These are phyloP conservation scores for Volvox carteri DNA, from an alignment of 163 green algal genomes.

Conservation along the genomic window DNA sequence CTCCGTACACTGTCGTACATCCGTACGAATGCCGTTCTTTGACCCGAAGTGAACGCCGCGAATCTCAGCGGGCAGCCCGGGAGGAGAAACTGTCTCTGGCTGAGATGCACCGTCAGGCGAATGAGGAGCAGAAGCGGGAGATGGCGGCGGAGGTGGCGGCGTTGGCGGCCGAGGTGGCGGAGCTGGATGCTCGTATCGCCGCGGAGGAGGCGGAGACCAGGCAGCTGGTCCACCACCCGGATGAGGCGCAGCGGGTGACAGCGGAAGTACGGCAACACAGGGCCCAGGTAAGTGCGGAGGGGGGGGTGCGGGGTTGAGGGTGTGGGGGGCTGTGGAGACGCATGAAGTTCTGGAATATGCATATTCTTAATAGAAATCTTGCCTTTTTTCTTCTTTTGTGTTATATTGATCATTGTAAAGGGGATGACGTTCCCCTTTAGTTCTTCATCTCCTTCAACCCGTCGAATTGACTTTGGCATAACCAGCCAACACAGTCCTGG, in stretches of 20 bases:
- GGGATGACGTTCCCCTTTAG: too few relatives aligned
- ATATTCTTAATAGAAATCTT: too few relatives aligned
- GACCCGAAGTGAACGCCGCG: background rate
- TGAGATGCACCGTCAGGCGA: background rate
- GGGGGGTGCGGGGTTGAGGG: background rate
- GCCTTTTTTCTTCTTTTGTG: too few relatives aligned
- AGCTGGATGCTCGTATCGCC: background rate
- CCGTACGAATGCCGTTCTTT: too few relatives aligned
- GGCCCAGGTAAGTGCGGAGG: background rate
- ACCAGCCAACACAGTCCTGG: too few relatives aligned
- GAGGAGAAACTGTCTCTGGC: background rate
- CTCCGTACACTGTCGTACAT: too few relatives aligned
- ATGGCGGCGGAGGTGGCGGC: background rate
- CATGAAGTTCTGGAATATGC: too few relatives aligned
- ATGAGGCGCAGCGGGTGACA: conserved; percentile 2
- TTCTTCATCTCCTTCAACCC: too few relatives aligned
- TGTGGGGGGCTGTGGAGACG: too few relatives aligned
- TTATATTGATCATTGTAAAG: too few relatives aligned
- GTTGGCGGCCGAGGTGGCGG: background rate
- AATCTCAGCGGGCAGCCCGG: background rate
- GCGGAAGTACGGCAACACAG: background rate
- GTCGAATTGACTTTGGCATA: too few relatives aligned
- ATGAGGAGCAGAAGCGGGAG: background rate
- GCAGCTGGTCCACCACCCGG: background rate
- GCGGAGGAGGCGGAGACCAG: background rate